Evolutionary conservation across 768 basidiomycete species (phyloP).

Genomic region (Boletus coccyginus): DNA sequence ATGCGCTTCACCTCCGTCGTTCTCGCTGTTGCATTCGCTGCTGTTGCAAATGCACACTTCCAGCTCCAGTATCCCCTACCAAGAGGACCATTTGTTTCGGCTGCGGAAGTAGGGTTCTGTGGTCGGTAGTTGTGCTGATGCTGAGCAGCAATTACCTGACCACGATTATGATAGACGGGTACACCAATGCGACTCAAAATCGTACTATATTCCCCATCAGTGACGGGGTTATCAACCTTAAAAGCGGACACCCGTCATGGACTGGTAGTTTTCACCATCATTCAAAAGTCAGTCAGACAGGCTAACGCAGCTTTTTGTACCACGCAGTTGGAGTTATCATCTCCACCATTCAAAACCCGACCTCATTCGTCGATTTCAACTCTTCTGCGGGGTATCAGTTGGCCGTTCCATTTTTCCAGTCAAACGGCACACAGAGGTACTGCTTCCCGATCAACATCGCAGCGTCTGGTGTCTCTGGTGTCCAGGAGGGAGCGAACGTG

Average conservation of each 20-base stretch:
- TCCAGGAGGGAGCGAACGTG: constrained; percentile 65
- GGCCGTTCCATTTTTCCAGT: constrained; percentile 48
- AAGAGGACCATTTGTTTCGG: constrained; percentile 64
- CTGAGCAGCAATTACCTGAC: not conserved
- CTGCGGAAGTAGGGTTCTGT: constrained; percentile 61
- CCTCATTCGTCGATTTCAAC: constrained; percentile 62
- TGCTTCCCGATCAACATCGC: constrained; percentile 70
- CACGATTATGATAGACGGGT: constrained; percentile 52
- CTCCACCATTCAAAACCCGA: constrained; percentile 57
- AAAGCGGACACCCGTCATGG: constrained; percentile 65
- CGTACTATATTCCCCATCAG: constrained; percentile 70
- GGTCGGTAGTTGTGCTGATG: constrained; percentile 41
- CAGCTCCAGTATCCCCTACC: constrained; percentile 73
- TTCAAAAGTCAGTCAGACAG: not conserved
- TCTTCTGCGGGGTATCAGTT: constrained; percentile 34
- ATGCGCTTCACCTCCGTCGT: constrained; percentile 38
- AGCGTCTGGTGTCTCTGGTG: constrained; percentile 43
- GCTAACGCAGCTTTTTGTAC: constrained; percentile 5
- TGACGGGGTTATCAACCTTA: constrained; percentile 57
- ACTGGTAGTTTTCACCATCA: constrained; percentile 38
- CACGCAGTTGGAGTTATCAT: constrained; percentile 49
- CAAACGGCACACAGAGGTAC: constrained; percentile 54
- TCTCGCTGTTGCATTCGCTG: constrained; percentile 37
- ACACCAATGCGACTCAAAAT: constrained; percentile 45
- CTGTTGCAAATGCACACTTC: constrained; percentile 68